phyloP scores from a whole-genome alignment of 148 eudicot genomes.

The Polygonum maritimum region DNA sequence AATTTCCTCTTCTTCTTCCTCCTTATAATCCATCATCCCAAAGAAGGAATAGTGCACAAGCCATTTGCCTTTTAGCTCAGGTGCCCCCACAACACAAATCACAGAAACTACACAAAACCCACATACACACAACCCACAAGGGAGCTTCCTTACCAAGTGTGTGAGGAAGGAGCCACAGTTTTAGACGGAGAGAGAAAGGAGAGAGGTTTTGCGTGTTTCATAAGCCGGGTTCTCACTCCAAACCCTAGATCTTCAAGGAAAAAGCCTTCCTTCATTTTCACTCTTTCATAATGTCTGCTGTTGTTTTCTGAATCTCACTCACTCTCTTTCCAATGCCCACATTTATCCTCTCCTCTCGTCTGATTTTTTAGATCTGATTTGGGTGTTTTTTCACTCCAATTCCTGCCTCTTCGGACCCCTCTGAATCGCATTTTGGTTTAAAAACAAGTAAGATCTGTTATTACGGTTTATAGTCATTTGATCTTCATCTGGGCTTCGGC shows the following conservation, averaged over 20 bases:
- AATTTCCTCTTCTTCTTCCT: not conserved
- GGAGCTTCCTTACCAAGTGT: constrained; percentile 10
- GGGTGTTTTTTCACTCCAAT: not conserved
- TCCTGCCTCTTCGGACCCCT: not conserved
- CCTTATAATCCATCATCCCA: not conserved
- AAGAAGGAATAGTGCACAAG: not conserved
- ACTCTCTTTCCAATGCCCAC: constrained; percentile 8
- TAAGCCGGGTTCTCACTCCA: constrained; percentile 8
- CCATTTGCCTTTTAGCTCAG: not conserved
- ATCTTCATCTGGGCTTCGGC: not conserved
- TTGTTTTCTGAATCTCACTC: not conserved
- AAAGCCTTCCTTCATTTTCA: constrained; percentile 5
- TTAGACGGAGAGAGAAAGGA: not conserved
- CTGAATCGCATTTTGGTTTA: not conserved
- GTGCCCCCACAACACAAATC: constrained; percentile 6
- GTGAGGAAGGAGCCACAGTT: not conserved
- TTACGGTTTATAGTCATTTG: not conserved
- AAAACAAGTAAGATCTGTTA: constrained; percentile 3
- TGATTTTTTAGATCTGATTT: constrained; percentile 1
- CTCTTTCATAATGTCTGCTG: not conserved
- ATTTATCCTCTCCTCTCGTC: not conserved
- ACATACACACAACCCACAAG: not conserved
- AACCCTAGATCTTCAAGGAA: not conserved
- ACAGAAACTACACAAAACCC: constrained; percentile 2
- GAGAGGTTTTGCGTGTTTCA: constrained; percentile 1